A percentile compares a stretch with the other conserved stretches of the same genome.
These are phyloP conservation scores for Azolla pinnata DNA, from an alignment of 75 land plant genomes.

Conservation along the genomic window DNA sequence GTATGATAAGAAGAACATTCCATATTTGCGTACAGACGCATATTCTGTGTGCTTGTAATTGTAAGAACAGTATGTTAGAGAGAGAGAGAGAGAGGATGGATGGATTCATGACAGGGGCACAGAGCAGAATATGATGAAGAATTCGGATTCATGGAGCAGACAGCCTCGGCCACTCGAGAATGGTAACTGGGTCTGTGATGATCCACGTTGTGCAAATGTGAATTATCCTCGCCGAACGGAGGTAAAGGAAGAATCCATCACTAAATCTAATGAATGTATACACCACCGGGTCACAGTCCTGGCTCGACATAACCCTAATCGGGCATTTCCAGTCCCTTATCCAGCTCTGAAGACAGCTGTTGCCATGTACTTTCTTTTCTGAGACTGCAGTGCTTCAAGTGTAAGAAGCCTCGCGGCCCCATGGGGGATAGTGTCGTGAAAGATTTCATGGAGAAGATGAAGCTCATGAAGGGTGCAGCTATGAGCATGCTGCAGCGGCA, in stretches of 20 bases:
- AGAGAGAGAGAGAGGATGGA: too few species aligned
- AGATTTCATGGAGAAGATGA: slow-evolving; percentile 33
- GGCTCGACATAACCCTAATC: too few species aligned
- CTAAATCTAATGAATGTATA: neutral
- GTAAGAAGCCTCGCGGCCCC: slow-evolving; percentile 29
- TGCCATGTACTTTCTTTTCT: too few species aligned
- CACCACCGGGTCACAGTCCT: too few species aligned
- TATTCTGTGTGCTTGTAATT: too few species aligned
- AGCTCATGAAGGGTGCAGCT: slow-evolving; percentile 11
- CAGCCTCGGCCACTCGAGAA: slow-evolving; percentile 35
- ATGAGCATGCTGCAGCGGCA: too few species aligned
- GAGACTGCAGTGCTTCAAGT: slow-evolving; percentile 38
- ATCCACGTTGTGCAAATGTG: slow-evolving; percentile 25
- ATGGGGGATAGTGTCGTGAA: slow-evolving; percentile 35
- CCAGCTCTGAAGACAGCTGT: too few species aligned
- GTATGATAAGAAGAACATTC: too few species aligned
- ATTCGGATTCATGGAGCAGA: slow-evolving; percentile 21
- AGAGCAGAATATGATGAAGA: slow-evolving; percentile 21
- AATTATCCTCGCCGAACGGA: slow-evolving; percentile 38
- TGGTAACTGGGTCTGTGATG: slow-evolving; percentile 43
- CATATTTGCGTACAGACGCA: too few species aligned
- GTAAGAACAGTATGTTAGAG: too few species aligned
- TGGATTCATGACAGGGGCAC: too few species aligned
- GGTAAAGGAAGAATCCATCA: slow-evolving; percentile 5
- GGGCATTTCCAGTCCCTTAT: too few species aligned